A percentile compares a stretch with the other conserved stretches of the same genome.
Conservation (phyloP, 257 asterid species). For the Ilex asprella region DNA sequence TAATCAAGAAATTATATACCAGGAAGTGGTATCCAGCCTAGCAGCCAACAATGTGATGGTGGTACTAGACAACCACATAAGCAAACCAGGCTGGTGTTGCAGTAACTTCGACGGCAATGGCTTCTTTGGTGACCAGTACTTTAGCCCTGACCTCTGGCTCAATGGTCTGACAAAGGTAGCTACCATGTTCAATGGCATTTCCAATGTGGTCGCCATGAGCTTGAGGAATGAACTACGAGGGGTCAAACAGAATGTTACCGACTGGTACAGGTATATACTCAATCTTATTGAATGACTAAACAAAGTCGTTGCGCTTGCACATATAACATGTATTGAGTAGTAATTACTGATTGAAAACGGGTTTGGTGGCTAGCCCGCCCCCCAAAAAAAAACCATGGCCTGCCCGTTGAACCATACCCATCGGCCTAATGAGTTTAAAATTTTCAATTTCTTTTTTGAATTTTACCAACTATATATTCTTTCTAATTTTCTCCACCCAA, state of each 20-base stretch:
- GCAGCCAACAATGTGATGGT: constrained; percentile 70
- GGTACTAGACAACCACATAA: constrained; percentile 78
- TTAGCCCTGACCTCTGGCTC: constrained; percentile 72
- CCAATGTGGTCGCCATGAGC: constrained; percentile 80
- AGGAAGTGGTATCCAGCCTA: constrained; percentile 91
- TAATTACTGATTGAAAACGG: too few species aligned
- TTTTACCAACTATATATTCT: too few species aligned
- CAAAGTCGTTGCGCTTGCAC: too few species aligned
- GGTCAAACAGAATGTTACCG: constrained; percentile 55
- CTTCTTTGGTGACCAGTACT: constrained; percentile 78
- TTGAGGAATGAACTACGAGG: constrained; percentile 90
- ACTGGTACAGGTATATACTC: constrained; percentile 66
- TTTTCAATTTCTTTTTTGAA: too few species aligned
- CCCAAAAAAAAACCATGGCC: too few species aligned
- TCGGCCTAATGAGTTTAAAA: too few species aligned
- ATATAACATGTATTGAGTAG: too few species aligned
- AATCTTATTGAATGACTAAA: too few species aligned
- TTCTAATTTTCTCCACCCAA: too few species aligned
- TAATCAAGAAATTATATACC: constrained; percentile 6
- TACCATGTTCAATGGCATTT: constrained; percentile 44
- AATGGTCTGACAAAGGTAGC: constrained; percentile 73
- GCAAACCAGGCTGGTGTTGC: constrained; percentile 98
- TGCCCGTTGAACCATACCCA: too few species aligned
- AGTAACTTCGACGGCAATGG: constrained; percentile 80
- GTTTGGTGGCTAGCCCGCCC: too few species aligned